Base-by-base conservation (phyloP, 495 filamentous ascomycete genomes). In the Pyronema omphalodes region DNA sequence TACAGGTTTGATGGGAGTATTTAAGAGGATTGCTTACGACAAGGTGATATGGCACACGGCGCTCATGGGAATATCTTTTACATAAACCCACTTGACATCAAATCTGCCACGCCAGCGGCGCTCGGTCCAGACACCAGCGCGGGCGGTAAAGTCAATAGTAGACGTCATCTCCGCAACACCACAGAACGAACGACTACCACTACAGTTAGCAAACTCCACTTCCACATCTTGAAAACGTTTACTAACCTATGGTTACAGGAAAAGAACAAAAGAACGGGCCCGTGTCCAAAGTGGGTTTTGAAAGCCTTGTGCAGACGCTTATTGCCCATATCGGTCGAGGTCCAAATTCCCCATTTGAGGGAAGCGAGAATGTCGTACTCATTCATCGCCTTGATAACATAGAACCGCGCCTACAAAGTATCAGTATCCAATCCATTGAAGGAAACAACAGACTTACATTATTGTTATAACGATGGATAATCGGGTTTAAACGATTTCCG, bases 301-400 rank as follows among this genome's bases (percentile, higher is more conserved):
- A 60, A 57, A 3, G 58, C 54, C 41, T 56, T 59, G 23, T 60
- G 54, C 37, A 62, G 58, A 8, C 59, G 59, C 44, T 55, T 56
- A 37, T 62, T 62, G 8, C 59, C 59, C 36, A 60, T 53, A 39
- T 62, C 59, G 35, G 58, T 62, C 3, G 59, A 62, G 11, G 59
- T 60, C 59, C 59, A 62, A 33, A 62, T 57, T 6, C 59, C 59
- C 45, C 56, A 40, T 18, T 62, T 62, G 15, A 62, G 51, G 12
- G 59, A 60, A 29, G 54, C 55, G 39, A 54, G 60, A 35, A 62
- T 54, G 52, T 62, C 58, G 44, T 57, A 53, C 40, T 62, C 59
- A 36, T 54, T 56, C 43, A 53, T 60, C 7, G 59, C 60, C 37
- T 62, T 62, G 9, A 62, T 62, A 5, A 62, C 58, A 51, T 50